Base-by-base conservation (phyloP, 2,329 filamentous ascomycete species). In the Neodidymelliopsis sp. region DNA sequence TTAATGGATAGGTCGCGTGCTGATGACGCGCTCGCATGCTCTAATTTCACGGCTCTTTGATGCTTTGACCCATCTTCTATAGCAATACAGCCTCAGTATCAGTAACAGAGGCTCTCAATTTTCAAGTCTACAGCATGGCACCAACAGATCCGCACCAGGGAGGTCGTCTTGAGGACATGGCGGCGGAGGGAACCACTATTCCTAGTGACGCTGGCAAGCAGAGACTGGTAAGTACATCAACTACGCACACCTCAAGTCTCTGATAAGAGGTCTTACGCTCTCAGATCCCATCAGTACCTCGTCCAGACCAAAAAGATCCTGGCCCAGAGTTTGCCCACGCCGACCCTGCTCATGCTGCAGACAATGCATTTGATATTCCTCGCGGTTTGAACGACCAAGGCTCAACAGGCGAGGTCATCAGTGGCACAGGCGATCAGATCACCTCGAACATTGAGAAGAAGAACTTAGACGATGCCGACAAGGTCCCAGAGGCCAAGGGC, bases 341-440 rank as follows among this genome's bases (percentile, higher is more conserved):
- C 29, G 68, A 73, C 18, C 67, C 71, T 19, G 74, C 74, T n/a
- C 67, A 70, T 13, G 78, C 77, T 0, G 78, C 76, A 6, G 76
- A 78, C 49, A 82, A 82, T 50, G 62, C 71, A 6, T 76, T 71
- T 23, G 77, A 81, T 35, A 74, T 81, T 48, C 75, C 80, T 4
- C 63, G 69, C 27, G 54, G 58, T 8, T 44, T 57, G 30, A 57
- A 54, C 27, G 72, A 74, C 50, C 62, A 58, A 3, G 70, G 69
- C 9, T 54, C 59, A 2, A 73, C 70, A 2, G 68, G 58, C 4
- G 72, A 73, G 22, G 63, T 74, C 15, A 53, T 70, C 12, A 72
- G 69, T 4, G 73, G 64, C 12, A 68, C 53, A 8, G 71, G 69
- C 6, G 67, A 72, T 29, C 61, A 69, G 46, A 23, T 73, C 27